Base-by-base conservation (phyloP, 352 stramenopile species). In the Phytophthora podocarpi region DNA sequence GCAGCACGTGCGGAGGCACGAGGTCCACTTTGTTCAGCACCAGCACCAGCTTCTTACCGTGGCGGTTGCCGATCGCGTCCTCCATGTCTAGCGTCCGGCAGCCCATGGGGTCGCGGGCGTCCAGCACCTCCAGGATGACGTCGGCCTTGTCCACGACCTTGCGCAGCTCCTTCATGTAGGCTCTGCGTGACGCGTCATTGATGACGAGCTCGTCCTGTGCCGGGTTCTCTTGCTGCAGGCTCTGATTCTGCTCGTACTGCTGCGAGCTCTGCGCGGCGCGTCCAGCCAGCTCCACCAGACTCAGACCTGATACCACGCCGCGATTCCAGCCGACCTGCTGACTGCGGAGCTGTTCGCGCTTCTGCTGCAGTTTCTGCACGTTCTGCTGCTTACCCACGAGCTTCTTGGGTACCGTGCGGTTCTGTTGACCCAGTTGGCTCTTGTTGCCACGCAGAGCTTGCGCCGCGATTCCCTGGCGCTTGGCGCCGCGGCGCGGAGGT, bases 11-110 rank as follows among this genome's bases (percentile, higher is more conserved):
- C 37, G 96, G 96, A 16, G 97, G 97, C 49, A 99, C 96, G 12
- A 99, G 83, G 70, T 99, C 97, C 72, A 99, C 97, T 75, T 99
- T 99, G 78, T 99, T 99, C 31, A 99, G 70, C 35, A 99, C 97
- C 3, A 99, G 75, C 43, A 99, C 95, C 60, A 99, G 89, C 43
- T 96, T 90, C 78, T 99, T 99, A 70, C 96, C 90, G 48, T 86
- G 70, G 26, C 97, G 90, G 28, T 91, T 90, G 49, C 98, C 75
- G 55, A 99, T 98, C 15, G 88, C 80, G 54, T 98, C 82, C 76
- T 99, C 97, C 70, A 99, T 93, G 15, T 95, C 86, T 13, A 90
- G 71, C 45, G 95, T 95, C 11, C 96, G 82, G 45, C 91, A 98
- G 20, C 95, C 96, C 68, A 98, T 87, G 2, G 97, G 97, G 85